Percentiles rank a stretch among this genome's conserved stretches.
phyloP scores from a whole-genome alignment of 148 eudicot genomes.

The Spergularia bocconei region DNA sequence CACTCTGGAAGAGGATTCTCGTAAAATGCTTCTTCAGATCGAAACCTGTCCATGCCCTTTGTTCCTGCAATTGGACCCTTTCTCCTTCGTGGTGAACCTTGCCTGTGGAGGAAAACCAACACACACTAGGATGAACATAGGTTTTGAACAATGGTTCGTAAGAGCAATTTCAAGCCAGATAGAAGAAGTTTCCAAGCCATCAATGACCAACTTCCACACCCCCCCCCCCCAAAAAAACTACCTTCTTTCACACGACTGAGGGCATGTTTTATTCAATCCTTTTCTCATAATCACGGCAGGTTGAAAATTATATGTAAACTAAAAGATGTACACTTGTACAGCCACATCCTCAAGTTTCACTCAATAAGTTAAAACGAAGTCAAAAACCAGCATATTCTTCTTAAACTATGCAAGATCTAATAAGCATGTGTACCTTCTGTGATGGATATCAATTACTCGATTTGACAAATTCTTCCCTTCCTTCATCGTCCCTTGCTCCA shows the following conservation, averaged over 20 bases:
- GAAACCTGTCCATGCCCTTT: conserved; percentile 85
- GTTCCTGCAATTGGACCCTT: conserved; percentile 91
- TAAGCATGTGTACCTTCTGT: conserved; percentile 53
- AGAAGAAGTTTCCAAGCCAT: background rate
- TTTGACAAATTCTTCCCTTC: conserved; percentile 72
- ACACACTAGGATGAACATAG: background rate
- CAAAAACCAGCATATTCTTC: too few species aligned
- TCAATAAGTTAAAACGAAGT: too few species aligned
- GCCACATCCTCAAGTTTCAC: too few species aligned
- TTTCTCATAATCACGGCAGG: too few species aligned
- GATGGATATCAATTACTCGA: conserved; percentile 70
- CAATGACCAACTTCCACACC: too few species aligned
- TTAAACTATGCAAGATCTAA: background rate
- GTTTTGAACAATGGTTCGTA: background rate
- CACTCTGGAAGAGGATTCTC: conserved; percentile 96
- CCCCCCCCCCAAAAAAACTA: too few species aligned
- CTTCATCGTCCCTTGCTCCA: conserved; percentile 64
- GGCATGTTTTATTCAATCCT: too few species aligned
- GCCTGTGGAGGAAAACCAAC: conserved; percentile 43
- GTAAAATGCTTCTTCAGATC: conserved; percentile 91
- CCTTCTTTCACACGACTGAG: too few species aligned
- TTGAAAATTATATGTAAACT: too few species aligned
- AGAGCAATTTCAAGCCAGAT: background rate
- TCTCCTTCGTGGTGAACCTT: conserved; percentile 89
- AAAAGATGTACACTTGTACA: too few species aligned